These are phyloP conservation scores for Sinapis alba DNA, from an alignment of 441 rosid genomes.

Conservation along the genomic window DNA sequence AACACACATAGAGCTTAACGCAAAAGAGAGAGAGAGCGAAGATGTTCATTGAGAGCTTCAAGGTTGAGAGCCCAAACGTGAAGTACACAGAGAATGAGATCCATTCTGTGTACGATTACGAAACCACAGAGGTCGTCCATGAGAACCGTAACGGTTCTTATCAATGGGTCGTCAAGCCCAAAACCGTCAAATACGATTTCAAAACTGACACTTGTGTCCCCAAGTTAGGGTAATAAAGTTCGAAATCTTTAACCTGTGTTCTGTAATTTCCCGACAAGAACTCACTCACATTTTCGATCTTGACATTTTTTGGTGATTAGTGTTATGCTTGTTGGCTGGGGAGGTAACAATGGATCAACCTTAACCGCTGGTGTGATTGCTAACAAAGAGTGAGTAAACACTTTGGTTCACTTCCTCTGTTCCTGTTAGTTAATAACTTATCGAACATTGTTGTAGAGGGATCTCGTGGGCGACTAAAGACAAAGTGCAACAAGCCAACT, in stretches of 20 bases:
- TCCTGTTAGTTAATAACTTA: not conserved
- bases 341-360: constrained; percentile 91
- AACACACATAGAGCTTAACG: constrained; percentile 26
- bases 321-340: constrained; percentile 99
- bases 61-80: constrained; percentile 90
- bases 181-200: constrained; percentile 84
- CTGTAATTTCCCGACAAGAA: not conserved
- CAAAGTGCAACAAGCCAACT: constrained; percentile 93
- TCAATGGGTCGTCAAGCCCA: constrained; percentile 93
- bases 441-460: constrained; percentile 54
- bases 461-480: constrained; percentile 99
- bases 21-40: constrained; percentile 4
- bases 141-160: constrained; percentile 75
- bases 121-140: constrained; percentile 90
- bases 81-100: constrained; percentile 79
- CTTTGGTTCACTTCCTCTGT: not conserved
- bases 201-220: constrained; percentile 79
- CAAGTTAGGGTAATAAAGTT: constrained; percentile 68
- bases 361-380: constrained; percentile 91
- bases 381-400: constrained; percentile 74
- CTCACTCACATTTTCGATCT: constrained; percentile 36
- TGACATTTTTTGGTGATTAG: constrained; percentile 34
- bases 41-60: constrained; percentile 86
- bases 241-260: not conserved
- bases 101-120: constrained; percentile 77